phyloP scores from a whole-genome alignment of 352 stramenopile species.

The Phytophthora foliorum region DNA sequence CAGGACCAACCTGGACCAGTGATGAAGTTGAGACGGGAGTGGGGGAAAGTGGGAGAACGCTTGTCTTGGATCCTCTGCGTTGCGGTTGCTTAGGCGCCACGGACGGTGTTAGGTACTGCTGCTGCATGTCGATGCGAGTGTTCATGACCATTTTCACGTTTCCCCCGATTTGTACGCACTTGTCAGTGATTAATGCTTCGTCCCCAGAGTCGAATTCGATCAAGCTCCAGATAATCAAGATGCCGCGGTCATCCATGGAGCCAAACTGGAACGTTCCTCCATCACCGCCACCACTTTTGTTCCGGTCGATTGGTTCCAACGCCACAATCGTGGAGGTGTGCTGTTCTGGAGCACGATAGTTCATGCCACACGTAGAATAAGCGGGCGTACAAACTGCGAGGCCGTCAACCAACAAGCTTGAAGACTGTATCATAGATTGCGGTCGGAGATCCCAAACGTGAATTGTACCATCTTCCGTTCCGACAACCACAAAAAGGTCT shows the following conservation, averaged over 20 bases:
- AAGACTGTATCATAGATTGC: slow-evolving; percentile 30
- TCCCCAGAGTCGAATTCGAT: slow-evolving; percentile 60
- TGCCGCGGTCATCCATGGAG: slow-evolving; percentile 75
- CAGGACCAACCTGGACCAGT: slow-evolving; percentile 45
- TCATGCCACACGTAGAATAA: slow-evolving; percentile 68
- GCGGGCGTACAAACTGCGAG: slow-evolving; percentile 53
- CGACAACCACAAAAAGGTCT: slow-evolving; percentile 63
- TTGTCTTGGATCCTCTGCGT: slow-evolving; percentile 17
- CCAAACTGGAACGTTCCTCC: slow-evolving; percentile 71
- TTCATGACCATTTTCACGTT: slow-evolving; percentile 78
- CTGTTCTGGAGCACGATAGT: slow-evolving; percentile 49
- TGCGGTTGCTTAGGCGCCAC: slow-evolving; percentile 11
- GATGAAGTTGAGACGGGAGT: slow-evolving; percentile 1
- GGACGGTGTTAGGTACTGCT: slow-evolving; percentile 44
- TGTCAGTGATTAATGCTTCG: slow-evolving; percentile 57
- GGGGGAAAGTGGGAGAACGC: slow-evolving; percentile 20
- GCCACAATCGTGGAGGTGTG: slow-evolving; percentile 60
- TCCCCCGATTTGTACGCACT: slow-evolving; percentile 72
- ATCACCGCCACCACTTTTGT: neutral
- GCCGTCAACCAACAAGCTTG: slow-evolving; percentile 26
- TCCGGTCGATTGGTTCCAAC: slow-evolving; percentile 48
- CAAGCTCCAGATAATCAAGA: slow-evolving; percentile 80
- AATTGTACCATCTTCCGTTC: slow-evolving; percentile 70
- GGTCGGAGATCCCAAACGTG: slow-evolving; percentile 76
- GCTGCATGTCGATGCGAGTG: slow-evolving; percentile 65